A percentile compares a stretch with the other conserved stretches of the same genome.
Evolutionary conservation across 2,329 filamentous ascomycete species (phyloP).

Genomic region (Nakataea oryzae): DNA sequence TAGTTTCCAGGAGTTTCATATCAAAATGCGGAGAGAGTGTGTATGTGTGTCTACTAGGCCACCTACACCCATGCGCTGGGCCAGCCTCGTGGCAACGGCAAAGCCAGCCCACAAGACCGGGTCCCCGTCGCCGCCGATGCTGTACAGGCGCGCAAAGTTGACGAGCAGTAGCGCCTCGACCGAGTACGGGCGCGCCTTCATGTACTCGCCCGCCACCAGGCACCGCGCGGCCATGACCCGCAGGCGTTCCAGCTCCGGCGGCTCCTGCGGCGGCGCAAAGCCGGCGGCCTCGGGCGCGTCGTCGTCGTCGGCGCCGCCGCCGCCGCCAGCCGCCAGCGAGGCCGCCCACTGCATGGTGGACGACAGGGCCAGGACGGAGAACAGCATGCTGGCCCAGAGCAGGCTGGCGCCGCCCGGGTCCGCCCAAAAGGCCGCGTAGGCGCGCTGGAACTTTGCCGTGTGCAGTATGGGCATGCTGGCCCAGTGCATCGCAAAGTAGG

Average conservation of each 20-base stretch:
- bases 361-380: conserved; percentile 29
- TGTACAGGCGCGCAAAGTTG: conserved; percentile 29
- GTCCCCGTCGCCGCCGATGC: conserved; percentile 17
- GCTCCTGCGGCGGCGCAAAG: background rate
- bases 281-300: conserved; percentile 8
- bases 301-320: conserved; percentile 16
- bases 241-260: conserved; percentile 12
- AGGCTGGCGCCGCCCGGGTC: conserved; percentile 25
- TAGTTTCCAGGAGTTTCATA: too few relatives aligned
- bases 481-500: conserved; percentile 42
- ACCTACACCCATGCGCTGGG: conserved; percentile 32
- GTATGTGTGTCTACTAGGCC: too few relatives aligned
- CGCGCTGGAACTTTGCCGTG: conserved; percentile 32
- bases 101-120: conserved; percentile 36
- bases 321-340: conserved; percentile 17
- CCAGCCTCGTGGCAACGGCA: conserved; percentile 33
- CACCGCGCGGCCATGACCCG: conserved; percentile 29
- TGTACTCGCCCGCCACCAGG: conserved; percentile 35
- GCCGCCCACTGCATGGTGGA: background rate
- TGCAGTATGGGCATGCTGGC: conserved; percentile 39
- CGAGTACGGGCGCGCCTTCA: conserved; percentile 30
- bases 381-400: conserved; percentile 40
- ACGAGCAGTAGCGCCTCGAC: conserved; percentile 39
- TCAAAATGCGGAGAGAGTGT: too few relatives aligned
- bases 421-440: conserved; percentile 37